Conservation (phyloP, 352 stramenopile genomes). For the Globisporangium paroecandrum region DNA sequence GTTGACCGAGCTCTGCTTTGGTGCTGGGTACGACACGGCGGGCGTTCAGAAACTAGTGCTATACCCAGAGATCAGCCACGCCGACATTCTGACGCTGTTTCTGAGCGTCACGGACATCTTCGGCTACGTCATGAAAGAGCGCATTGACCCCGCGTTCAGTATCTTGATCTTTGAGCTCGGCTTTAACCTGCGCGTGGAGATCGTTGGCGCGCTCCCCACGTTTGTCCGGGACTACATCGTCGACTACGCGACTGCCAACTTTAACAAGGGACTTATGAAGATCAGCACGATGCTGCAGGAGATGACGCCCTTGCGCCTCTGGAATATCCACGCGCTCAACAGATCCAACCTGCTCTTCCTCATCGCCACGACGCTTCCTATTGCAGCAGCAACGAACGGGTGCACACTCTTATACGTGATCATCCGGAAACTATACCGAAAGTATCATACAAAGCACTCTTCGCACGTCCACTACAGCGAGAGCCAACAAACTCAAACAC, state of each 20-base stretch:
- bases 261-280: too few species aligned
- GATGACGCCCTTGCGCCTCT: not conserved
- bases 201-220: not conserved
- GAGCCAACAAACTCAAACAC: not conserved
- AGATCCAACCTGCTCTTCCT: not conserved
- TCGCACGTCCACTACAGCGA: not conserved
- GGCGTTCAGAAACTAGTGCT: conserved; percentile 20
- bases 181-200: conserved; percentile 15
- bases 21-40: conserved; percentile 18
- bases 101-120: conserved; percentile 23
- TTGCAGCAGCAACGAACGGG: not conserved
- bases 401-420: conserved; percentile 27
- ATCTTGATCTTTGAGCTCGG: conserved; percentile 26
- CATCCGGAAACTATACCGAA: conserved; percentile 4
- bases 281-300: not conserved
- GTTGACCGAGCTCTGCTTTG: conserved; percentile 27
- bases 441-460: not conserved
- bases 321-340: not conserved
- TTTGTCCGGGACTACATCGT: not conserved
- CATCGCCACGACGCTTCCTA: not conserved
- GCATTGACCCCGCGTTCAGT: conserved; percentile 29
- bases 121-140: conserved; percentile 23
- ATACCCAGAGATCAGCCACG: conserved; percentile 24
- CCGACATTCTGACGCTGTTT: conserved; percentile 36
- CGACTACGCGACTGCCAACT: not conserved